A percentile compares a stretch with the other conserved stretches of the same genome.
Evolutionary conservation across 2,329 filamentous ascomycete genomes (phyloP).

Genomic region (Aureobasidium sp.): DNA sequence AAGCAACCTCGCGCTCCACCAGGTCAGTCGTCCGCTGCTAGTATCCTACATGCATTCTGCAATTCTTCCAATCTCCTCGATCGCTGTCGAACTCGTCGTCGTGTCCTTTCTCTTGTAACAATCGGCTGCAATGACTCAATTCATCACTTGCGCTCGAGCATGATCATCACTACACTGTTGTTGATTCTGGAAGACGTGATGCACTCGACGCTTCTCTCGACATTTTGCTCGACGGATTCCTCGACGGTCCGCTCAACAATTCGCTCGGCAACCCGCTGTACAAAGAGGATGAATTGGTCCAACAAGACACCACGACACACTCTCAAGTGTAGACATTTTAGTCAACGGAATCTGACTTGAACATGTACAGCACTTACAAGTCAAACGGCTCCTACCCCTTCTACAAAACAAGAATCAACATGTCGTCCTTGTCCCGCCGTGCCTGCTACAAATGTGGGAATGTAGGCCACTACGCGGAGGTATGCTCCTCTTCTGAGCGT

Average conservation of each 20-base stretch:
- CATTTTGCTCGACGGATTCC: not conserved
- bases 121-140: not conserved
- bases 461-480: conserved; percentile 60
- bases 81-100: not conserved
- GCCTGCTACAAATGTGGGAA: conserved; percentile 50
- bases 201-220: not conserved
- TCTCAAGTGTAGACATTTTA: not conserved
- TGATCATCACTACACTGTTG: not conserved
- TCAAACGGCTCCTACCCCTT: too few species aligned
- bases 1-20: conserved; percentile 1
- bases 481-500: conserved; percentile 95
- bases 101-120: not conserved
- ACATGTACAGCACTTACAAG: not conserved
- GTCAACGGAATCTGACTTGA: too few species aligned
- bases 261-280: not conserved
- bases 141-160: not conserved
- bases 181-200: not conserved
- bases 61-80: not conserved
- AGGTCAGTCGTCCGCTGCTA: conserved; percentile 10
- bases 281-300: not conserved
- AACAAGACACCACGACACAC: not conserved
- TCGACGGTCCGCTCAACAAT: not conserved
- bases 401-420: conserved; percentile 24
- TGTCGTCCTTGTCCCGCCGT: conserved; percentile 48
- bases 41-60: not conserved